Percentiles rank a stretch among this genome's conserved stretches.
Conservation (phyloP, 2,329 filamentous ascomycete species). For the Leptodontidium sp. region DNA sequence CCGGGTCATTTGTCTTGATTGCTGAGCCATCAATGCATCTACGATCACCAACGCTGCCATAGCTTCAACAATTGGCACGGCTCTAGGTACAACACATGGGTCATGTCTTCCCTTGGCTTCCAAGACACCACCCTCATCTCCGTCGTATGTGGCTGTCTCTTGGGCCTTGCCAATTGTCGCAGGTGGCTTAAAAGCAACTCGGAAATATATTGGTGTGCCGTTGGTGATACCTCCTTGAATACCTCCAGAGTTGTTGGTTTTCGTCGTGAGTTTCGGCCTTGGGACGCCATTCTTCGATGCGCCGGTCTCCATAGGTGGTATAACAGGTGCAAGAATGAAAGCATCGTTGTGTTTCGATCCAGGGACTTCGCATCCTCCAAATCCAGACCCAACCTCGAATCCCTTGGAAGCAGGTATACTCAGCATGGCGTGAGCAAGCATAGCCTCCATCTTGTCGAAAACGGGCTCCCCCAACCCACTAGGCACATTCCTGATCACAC, state of each 20-base stretch:
- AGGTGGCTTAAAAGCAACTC: constrained; percentile 92
- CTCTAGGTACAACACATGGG: constrained; percentile 83
- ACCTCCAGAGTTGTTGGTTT: constrained; percentile 94
- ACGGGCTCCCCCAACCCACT: constrained; percentile 89
- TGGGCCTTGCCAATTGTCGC: constrained; percentile 93
- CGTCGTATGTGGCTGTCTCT: constrained; percentile 81
- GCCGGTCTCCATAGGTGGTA: constrained; percentile 55
- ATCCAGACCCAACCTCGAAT: constrained; percentile 95
- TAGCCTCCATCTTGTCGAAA: constrained; percentile 95
- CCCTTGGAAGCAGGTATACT: constrained; percentile 95
- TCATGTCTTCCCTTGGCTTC: constrained; percentile 95
- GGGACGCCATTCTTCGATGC: constrained; percentile 55
- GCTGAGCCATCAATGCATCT: constrained; percentile 86
- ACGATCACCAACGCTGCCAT: constrained; percentile 91
- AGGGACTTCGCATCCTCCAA: constrained; percentile 83
- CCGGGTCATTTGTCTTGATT: constrained; percentile 61
- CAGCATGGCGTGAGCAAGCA: constrained; percentile 91
- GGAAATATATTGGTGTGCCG: constrained; percentile 93
- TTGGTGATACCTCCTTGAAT: constrained; percentile 97
- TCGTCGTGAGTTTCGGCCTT: constrained; percentile 76
- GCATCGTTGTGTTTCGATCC: constrained; percentile 94
- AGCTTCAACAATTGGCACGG: constrained; percentile 87
- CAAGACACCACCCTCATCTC: constrained; percentile 72
- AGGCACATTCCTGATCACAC: constrained; percentile 87
- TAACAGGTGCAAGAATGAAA: constrained; percentile 66